These are phyloP conservation scores for Begonia masoniana DNA, from an alignment of 306 rosid species.

Conservation along the genomic window DNA sequence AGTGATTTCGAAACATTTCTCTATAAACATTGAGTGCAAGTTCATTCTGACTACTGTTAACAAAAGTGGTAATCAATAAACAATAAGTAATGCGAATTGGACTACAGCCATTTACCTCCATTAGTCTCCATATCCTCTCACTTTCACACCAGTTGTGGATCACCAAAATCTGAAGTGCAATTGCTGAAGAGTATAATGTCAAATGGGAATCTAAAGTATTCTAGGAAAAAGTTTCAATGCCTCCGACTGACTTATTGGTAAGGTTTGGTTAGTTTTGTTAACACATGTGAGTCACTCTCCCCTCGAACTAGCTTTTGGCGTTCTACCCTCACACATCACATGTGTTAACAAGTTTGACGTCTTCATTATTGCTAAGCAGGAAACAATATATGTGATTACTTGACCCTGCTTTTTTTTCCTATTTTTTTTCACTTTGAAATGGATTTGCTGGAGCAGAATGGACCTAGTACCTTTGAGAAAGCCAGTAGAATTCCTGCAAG, in stretches of 20 bases:
- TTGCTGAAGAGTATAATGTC: slow-evolving; percentile 81
- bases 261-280: too few species aligned
- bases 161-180: slow-evolving; percentile 47
- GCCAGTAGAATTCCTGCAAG: slow-evolving; percentile 14
- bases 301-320: too few species aligned
- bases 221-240: slow-evolving; percentile 38
- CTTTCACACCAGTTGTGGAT: slow-evolving; percentile 70
- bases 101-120: slow-evolving; percentile 39
- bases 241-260: slow-evolving; percentile 53
- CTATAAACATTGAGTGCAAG: slow-evolving; percentile 63
- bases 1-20: slow-evolving; percentile 57
- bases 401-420: slow-evolving; percentile 1
- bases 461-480: slow-evolving; percentile 44
- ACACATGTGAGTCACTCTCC: too few species aligned
- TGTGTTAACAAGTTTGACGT: too few species aligned
- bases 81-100: slow-evolving; percentile 49
- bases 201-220: slow-evolving; percentile 68
- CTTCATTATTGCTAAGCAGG: too few species aligned
- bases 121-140: slow-evolving; percentile 61
- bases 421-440: not conserved
- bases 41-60: slow-evolving; percentile 44
- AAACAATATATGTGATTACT: not conserved
- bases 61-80: slow-evolving; percentile 55
- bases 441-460: slow-evolving; percentile 37
- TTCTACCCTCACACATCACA: too few species aligned